Evolutionary conservation across 176 grass and related monocot species (phyloP).

Genomic region (Ampelocalamus luodianensis): DNA sequence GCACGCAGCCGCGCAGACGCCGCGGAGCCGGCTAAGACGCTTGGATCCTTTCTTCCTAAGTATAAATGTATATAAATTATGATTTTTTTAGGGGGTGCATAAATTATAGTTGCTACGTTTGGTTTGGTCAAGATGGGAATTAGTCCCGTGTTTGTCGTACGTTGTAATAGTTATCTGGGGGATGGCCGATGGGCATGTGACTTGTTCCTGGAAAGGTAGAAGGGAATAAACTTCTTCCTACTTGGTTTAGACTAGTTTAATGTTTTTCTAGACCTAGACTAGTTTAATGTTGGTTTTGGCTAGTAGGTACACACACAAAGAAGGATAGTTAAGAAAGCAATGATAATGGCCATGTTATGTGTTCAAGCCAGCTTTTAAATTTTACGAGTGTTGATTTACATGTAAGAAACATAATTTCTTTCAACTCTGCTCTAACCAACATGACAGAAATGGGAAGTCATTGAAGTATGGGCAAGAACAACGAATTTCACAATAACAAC

Average conservation of each 20-base stretch:
- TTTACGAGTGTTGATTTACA: background rate
- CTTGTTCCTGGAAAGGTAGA: background rate
- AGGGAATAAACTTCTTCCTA: slow-evolving; percentile 30
- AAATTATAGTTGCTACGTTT: background rate
- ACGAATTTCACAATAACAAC: background rate
- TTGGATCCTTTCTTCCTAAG: background rate
- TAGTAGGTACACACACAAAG: background rate
- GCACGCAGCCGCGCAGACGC: slow-evolving; percentile 17
- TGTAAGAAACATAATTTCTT: background rate
- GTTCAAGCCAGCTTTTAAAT: background rate
- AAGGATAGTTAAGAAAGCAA: background rate
- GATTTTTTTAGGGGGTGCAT: too few relatives aligned
- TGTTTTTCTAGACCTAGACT: background rate
- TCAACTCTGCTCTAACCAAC: background rate
- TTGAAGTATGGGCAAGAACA: background rate
- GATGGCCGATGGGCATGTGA: background rate
- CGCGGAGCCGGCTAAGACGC: slow-evolving; percentile 22
- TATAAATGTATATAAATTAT: background rate
- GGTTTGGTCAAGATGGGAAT: slow-evolving; percentile 42
- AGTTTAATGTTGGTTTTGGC: background rate
- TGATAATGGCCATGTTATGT: slow-evolving; percentile 29
- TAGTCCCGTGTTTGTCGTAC: slow-evolving; percentile 38
- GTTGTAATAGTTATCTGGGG: background rate
- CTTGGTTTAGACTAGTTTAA: background rate
- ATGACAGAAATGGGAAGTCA: background rate